Evolutionary conservation across 108 stramenopile species (phyloP).

Genomic region (Hondaea fermentalgiana): DNA sequence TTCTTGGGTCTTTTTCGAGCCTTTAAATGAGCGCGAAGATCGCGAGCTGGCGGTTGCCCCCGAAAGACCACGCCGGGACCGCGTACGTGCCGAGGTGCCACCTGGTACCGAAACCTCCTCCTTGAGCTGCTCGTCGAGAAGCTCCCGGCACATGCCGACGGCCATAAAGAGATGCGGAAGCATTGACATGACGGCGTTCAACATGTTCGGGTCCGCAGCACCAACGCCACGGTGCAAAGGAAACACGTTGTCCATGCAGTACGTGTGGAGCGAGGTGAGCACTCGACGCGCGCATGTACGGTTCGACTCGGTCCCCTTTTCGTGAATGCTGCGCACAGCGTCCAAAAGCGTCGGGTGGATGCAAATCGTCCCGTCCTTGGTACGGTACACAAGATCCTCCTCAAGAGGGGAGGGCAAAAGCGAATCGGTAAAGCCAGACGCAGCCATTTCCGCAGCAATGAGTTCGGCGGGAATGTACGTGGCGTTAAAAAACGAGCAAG

Average conservation of each 20-base stretch:
- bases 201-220: neutral
- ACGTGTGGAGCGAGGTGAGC: neutral
- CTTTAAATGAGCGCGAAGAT: neutral
- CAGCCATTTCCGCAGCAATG: neutral
- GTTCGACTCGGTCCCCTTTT: neutral
- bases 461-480: neutral
- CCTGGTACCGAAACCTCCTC: neutral
- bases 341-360: neutral
- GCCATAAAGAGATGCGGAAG: neutral
- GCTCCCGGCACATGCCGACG: neutral
- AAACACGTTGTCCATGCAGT: conserved; percentile 6
- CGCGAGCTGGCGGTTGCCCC: no score
- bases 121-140: neutral
- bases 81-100: neutral
- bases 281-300: neutral
- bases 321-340: neutral
- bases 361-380: neutral
- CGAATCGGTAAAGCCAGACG: neutral
- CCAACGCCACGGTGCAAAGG: neutral
- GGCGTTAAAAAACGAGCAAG: neutral
- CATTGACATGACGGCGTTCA: neutral
- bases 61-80: no score
- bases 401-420: neutral
- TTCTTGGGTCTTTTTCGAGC: neutral
- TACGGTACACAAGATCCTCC: neutral